These are phyloP conservation scores for Populus trichocarpa DNA, from an alignment of 441 rosid species.

Conservation along the genomic window DNA sequence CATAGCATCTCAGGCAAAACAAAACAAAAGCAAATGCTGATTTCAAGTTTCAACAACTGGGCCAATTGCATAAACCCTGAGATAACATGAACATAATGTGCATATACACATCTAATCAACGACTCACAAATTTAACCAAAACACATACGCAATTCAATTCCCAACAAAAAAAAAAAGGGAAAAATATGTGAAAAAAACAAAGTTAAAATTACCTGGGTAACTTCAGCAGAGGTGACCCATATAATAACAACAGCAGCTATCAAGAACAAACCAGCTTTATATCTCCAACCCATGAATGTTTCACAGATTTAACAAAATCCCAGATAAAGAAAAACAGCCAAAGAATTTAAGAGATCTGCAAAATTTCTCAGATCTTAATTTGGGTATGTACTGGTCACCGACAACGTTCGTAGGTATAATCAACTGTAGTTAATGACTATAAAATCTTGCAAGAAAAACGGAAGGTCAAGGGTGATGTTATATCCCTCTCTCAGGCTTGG, in stretches of 20 bases:
- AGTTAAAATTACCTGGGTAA: constrained; percentile 71
- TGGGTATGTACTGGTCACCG: constrained; percentile 1
- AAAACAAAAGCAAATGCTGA: neutral
- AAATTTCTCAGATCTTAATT: constrained; percentile 30
- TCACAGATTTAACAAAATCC: constrained; percentile 14
- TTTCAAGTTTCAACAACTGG: neutral
- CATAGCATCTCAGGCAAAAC: neutral
- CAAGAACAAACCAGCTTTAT: constrained; percentile 81
- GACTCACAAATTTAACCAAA: neutral
- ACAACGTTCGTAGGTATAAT: neutral
- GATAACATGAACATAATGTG: too few species aligned
- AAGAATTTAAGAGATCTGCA: constrained; percentile 28
- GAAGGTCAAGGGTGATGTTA: neutral
- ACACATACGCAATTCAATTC: neutral
- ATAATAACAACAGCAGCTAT: constrained; percentile 86
- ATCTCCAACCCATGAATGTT: constrained; percentile 71
- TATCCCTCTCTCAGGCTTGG: neutral
- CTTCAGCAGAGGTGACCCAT: constrained; percentile 99
- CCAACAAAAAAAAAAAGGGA: neutral
- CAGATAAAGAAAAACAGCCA: constrained; percentile 17
- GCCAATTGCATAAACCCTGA: neutral
- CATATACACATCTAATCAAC: neutral
- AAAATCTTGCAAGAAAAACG: neutral
- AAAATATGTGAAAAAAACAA: neutral
- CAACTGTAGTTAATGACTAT: neutral